phyloP scores from a whole-genome alignment of 148 eudicot genomes.

The Tetragonia tetragonoides region DNA sequence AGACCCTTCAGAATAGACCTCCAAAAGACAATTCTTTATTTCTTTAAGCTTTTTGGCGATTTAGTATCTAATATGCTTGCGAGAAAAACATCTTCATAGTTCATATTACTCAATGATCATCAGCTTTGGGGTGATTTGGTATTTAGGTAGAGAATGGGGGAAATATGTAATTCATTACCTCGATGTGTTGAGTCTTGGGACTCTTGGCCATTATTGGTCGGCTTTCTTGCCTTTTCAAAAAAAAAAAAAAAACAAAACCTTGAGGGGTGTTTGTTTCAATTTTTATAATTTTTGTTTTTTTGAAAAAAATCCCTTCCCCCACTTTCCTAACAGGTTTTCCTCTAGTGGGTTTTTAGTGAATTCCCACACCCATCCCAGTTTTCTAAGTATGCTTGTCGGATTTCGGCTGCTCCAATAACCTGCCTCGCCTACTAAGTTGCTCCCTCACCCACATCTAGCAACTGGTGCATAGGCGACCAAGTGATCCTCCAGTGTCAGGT shows the following conservation, averaged over 20 bases:
- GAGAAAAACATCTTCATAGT: background rate
- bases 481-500: background rate
- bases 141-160: too few relatives aligned
- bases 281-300: background rate
- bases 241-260: too few relatives aligned
- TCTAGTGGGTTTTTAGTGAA: background rate
- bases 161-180: too few relatives aligned
- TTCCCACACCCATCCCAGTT: background rate
- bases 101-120: background rate
- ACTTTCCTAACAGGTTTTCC: background rate
- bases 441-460: background rate
- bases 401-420: background rate
- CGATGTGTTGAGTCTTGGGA: too few relatives aligned
- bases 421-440: background rate
- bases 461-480: background rate
- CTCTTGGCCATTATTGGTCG: too few relatives aligned
- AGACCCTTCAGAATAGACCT: background rate
- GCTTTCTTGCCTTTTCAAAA: too few relatives aligned
- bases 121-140: background rate
- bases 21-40: background rate
- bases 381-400: background rate
- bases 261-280: background rate
- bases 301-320: background rate
- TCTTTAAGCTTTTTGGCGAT: background rate
- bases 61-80: background rate